These are phyloP conservation scores for Mycena sp. DNA, from an alignment of 1,284 basidiomycete species.

Conservation along the genomic window DNA sequence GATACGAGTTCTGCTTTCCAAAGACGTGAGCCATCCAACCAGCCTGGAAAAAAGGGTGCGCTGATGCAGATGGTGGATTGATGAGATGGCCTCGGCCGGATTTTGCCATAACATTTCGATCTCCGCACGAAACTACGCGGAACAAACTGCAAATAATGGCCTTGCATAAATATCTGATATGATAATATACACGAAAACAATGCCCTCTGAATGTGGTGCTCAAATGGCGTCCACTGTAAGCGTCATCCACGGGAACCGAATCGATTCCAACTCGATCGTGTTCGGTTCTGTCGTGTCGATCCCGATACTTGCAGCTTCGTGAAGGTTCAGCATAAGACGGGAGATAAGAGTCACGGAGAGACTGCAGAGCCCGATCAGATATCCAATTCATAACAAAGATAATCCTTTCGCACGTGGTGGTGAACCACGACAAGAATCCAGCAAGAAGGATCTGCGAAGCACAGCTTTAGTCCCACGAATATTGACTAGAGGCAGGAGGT, in stretches of 20 bases:
- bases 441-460: slow-evolving; percentile 1
- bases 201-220: too few species aligned
- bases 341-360: slow-evolving; percentile 13
- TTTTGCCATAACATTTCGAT: too few species aligned
- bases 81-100: too few species aligned
- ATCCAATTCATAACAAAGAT: background rate
- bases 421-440: slow-evolving; percentile 18
- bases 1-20: too few species aligned
- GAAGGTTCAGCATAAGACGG: slow-evolving; percentile 17
- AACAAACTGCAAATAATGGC: too few species aligned
- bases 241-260: background rate
- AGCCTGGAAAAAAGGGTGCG: too few species aligned
- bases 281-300: background rate
- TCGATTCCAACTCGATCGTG: background rate
- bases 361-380: background rate
- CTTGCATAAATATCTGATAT: too few species aligned
- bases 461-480: too few species aligned
- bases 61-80: too few species aligned
- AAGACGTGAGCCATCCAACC: too few species aligned
- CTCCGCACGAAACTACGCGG: too few species aligned
- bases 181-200: too few species aligned
- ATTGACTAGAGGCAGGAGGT: background rate
- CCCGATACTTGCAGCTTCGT: slow-evolving; percentile 7
- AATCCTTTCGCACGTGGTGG: background rate
- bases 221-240: background rate